Evolutionary conservation across 1,284 basidiomycete species (phyloP), one percentile per base, ranked within the genome.

Genomic region (Cryptococcus sp.): DNA sequence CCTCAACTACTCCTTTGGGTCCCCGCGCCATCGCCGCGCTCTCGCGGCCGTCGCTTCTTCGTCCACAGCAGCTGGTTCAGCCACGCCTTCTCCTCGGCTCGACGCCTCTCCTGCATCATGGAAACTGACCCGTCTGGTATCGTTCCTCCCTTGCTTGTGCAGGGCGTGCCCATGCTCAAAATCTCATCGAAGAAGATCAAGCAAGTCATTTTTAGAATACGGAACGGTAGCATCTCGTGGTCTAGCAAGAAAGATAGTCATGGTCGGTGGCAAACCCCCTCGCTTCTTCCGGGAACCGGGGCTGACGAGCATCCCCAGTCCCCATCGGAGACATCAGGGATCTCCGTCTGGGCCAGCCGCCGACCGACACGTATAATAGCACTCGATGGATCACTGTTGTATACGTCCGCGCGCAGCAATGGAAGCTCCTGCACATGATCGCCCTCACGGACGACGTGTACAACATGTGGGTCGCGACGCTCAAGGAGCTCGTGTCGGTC

Each of bases 371-470:
- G 3, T 72, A 75, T 28, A 75, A 79, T 56, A 77, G 78, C 52
- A 68, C 75, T 3, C 75, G 77, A 7, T 81, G 80, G 79, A 76
- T 80, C 48, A 78, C 79, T 1, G 71, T 81, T 57, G 79, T 81
- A 53, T 80, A 80, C 56, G 71, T 76, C n/a, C 68, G 73, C 12
- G 57, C 64, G 50, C 90, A 78, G 80, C 83, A 84, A 46, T 97
- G 94, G 84, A 98, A 97, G 79, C 88, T 90, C 0, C 82, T 96
- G 13, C 92, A 98, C 70, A 82, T 97, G 56, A 84, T 98, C 58
- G 89, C 92, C 0, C 80, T 85, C 1, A 86, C 87, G 0, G 77
- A 79, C 49, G 85, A 89, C 23, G 81, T 86, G 0, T 87, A 89
- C 68, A 77, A 80, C 4, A 63, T 80, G 6, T 83, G 81, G 80